Evolutionary conservation across 1,284 basidiomycete genomes (phyloP).

Genomic region (Mycosarcoma mackinlayi): DNA sequence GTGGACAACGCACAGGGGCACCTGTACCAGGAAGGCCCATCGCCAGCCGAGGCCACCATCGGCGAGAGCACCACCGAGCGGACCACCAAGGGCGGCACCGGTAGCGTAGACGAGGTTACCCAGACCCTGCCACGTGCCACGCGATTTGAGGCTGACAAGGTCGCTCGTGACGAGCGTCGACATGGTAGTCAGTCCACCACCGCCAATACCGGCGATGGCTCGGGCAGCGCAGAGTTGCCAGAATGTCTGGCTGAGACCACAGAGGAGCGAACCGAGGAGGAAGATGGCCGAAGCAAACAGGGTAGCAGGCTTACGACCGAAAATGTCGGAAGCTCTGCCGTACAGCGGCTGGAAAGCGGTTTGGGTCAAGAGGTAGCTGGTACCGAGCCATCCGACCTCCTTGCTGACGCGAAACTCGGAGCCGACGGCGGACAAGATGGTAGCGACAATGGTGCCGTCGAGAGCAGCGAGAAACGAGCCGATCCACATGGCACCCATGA

Average conservation of each 20-base stretch:
- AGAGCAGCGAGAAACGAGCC: constrained; percentile 63
- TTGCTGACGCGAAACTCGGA: constrained; percentile 66
- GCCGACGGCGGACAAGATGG: constrained; percentile 62
- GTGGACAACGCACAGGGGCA: constrained; percentile 68
- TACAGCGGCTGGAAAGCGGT: constrained; percentile 67
- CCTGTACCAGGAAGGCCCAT: constrained; percentile 67
- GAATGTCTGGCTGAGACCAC: constrained; percentile 64
- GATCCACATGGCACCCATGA: constrained; percentile 68
- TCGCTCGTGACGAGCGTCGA: constrained; percentile 70
- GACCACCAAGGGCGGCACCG: constrained; percentile 67
- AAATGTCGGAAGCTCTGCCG: constrained; percentile 64
- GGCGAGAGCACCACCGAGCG: constrained; percentile 60
- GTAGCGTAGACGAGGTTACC: constrained; percentile 67
- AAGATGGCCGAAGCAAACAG: constrained; percentile 65
- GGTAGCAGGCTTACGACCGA: constrained; percentile 65
- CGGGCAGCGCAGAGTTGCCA: constrained; percentile 66
- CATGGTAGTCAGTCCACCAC: constrained; percentile 70
- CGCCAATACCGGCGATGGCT: constrained; percentile 70
- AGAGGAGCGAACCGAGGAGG: constrained; percentile 62
- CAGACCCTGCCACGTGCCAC: constrained; percentile 70
- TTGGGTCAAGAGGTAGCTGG: constrained; percentile 66
- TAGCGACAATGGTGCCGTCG: constrained; percentile 66
- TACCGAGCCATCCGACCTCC: constrained; percentile 65
- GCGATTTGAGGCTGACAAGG: constrained; percentile 69
- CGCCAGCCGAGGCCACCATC: constrained; percentile 63